Evolutionary conservation across 768 basidiomycete genomes (phyloP).

Genomic region (Panaeolus cyanescens): DNA sequence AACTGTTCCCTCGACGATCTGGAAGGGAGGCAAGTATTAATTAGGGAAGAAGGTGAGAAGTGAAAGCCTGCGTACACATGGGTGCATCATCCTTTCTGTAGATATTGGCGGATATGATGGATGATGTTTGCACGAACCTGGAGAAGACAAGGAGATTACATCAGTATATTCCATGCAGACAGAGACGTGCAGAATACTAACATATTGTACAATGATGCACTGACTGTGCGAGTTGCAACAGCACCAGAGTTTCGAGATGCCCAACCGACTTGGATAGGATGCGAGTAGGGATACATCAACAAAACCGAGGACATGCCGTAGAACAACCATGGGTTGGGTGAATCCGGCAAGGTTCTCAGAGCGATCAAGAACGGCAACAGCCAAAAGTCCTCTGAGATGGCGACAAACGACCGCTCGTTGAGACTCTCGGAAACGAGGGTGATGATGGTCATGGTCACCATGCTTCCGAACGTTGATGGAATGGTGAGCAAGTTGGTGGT

Average conservation of each 20-base stretch:
- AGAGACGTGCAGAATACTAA: constrained; percentile 11
- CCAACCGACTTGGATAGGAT: constrained; percentile 59
- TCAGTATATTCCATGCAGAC: not conserved
- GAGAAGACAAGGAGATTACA: not conserved
- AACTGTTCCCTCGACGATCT: constrained; percentile 61
- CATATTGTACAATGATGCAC: constrained; percentile 64
- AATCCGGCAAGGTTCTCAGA: constrained; percentile 47
- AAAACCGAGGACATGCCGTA: constrained; percentile 32
- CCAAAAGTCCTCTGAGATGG: constrained; percentile 62
- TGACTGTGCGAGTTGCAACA: constrained; percentile 61
- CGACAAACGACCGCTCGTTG: constrained; percentile 53
- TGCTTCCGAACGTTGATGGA: constrained; percentile 51
- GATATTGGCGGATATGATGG: constrained; percentile 53
- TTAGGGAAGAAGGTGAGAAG: not conserved
- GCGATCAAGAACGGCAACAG: constrained; percentile 61
- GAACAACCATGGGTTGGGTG: constrained; percentile 54
- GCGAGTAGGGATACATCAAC: constrained; percentile 35
- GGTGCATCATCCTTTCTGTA: constrained; percentile 62
- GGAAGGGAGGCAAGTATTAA: not conserved
- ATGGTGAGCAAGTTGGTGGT: constrained; percentile 62
- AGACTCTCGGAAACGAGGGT: constrained; percentile 53
- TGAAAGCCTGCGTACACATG: constrained; percentile 39
- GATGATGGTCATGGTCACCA: constrained; percentile 52
- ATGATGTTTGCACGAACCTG: constrained; percentile 27
- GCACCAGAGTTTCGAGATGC: constrained; percentile 61